Evolutionary conservation across 176 grass and related monocot genomes (phyloP), one percentile per base, ranked within the genome.

Genomic region (Elymus sibiricus): DNA sequence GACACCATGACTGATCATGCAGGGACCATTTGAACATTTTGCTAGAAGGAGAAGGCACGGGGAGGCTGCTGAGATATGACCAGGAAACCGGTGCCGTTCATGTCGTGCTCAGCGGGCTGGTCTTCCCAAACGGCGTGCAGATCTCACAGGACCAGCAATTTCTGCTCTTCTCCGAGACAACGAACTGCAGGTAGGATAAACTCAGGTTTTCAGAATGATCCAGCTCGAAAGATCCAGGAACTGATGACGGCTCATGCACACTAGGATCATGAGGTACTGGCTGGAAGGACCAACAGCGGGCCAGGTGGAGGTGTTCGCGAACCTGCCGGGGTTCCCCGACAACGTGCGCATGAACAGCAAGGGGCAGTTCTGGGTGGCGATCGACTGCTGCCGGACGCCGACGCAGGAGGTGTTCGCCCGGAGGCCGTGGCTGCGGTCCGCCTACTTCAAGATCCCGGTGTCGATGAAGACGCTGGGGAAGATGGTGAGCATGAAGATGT

Each of bases 211-310:
- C 38, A 40, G 38, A 35, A 79, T 5, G 25, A 58, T 59, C 22
- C 28, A 0, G 40, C 25, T 39, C 14, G n/a, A 77, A 39, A 82
- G 51, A 39, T 58, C 14, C 46, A 58, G 80, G 31, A 25, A 49
- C 4, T 74, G 21, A 19, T 19, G 0, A 17, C 3, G 31, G 29
- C 31, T 38, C 70, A 10, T 44, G 65, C 76, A 62, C 76, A 16
- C 22, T n/a, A 98, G 95, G 79, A 88, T 95, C 79, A 95, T 98
- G 95, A 93, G 93, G 63, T 95, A 92, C 85, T 98, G 95, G 95
- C 86, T 98, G 44, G 83, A 95, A 46, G 93, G 95, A 0, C 60
- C 85, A 38, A 92, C 72, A 80, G 51, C 71, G 15, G 85, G 82
- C 11, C 42, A 92, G 60, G 46, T 95, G 16, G 95, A 98, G 82